phyloP scores from a whole-genome alignment of 2,329 filamentous ascomycete genomes.

The Stachybotrys elegans region DNA sequence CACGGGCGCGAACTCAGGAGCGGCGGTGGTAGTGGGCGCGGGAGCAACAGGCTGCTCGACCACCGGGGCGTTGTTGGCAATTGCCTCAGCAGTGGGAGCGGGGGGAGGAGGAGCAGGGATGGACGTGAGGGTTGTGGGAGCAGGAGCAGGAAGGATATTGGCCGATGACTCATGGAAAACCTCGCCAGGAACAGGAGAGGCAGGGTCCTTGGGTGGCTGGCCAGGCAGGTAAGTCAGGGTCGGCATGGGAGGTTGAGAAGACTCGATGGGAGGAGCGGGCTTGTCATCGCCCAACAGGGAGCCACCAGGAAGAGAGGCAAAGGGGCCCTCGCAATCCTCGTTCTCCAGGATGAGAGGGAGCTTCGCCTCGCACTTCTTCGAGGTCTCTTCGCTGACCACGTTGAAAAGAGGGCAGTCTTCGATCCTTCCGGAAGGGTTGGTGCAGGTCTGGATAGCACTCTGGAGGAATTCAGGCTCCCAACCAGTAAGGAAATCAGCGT shows the following conservation, averaged over 20 bases:
- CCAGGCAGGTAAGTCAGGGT: slow-evolving; percentile 32
- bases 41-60: slow-evolving; percentile 10
- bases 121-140: slow-evolving; percentile 4
- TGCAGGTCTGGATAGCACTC: slow-evolving; percentile 69
- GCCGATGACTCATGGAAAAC: slow-evolving; percentile 32
- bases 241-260: slow-evolving; percentile 9
- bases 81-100: slow-evolving; percentile 6
- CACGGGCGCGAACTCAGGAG: slow-evolving; percentile 17
- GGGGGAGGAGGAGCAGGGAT: slow-evolving; percentile 6
- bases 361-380: slow-evolving; percentile 57
- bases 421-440: slow-evolving; percentile 62
- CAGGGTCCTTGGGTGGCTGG: slow-evolving; percentile 23
- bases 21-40: slow-evolving; percentile 16
- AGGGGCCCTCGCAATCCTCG: slow-evolving; percentile 56
- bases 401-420: slow-evolving; percentile 71
- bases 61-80: slow-evolving; percentile 9
- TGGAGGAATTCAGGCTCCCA: slow-evolving; percentile 70
- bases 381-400: slow-evolving; percentile 57
- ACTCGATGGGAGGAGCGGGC: neutral
- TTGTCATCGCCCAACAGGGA: slow-evolving; percentile 18
- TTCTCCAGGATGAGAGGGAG: slow-evolving; percentile 47
- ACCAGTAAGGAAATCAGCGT: slow-evolving; percentile 76
- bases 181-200: slow-evolving; percentile 33
- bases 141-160: slow-evolving; percentile 3
- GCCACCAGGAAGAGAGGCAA: slow-evolving; percentile 59